phyloP scores from a whole-genome alignment of 179 eudicot species.

The Heliamphora pulchella region DNA sequence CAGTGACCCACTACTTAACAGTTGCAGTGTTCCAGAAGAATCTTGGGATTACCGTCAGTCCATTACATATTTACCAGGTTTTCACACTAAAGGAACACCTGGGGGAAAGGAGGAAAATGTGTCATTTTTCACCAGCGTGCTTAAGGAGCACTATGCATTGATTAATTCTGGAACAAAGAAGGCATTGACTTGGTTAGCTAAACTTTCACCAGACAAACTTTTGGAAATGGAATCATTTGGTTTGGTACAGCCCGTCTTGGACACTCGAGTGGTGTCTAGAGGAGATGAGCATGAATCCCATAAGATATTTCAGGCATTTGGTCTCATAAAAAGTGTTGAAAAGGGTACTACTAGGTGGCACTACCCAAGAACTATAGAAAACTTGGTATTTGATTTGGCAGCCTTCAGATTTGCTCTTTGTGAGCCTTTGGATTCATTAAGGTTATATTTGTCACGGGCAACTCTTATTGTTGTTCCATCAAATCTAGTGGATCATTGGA shows the following conservation, averaged over 20 bases:
- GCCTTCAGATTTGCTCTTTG: slow-evolving; percentile 75
- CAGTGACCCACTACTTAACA: slow-evolving; percentile 50
- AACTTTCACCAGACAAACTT: slow-evolving; percentile 59
- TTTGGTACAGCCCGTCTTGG: slow-evolving; percentile 55
- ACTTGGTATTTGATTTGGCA: slow-evolving; percentile 67
- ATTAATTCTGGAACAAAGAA: slow-evolving; percentile 57
- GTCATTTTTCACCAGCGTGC: slow-evolving; percentile 64
- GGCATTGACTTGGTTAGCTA: slow-evolving; percentile 84
- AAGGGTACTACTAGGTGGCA: slow-evolving; percentile 62
- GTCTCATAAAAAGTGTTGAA: slow-evolving; percentile 51
- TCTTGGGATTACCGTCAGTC: slow-evolving; percentile 49
- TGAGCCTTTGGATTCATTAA: slow-evolving; percentile 74
- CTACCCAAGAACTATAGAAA: slow-evolving; percentile 55
- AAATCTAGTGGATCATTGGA: slow-evolving; percentile 94
- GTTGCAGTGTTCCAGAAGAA: slow-evolving; percentile 72
- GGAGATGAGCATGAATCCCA: slow-evolving; percentile 45
- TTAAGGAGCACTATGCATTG: slow-evolving; percentile 59
- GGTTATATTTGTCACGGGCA: slow-evolving; percentile 79
- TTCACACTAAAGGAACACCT: slow-evolving; percentile 54
- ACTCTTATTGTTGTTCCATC: slow-evolving; percentile 89
- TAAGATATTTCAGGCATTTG: slow-evolving; percentile 77
- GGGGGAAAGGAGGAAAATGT: slow-evolving; percentile 70
- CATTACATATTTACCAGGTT: slow-evolving; percentile 69
- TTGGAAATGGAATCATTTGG: slow-evolving; percentile 73
- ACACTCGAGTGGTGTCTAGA: slow-evolving; percentile 27